Base-by-base conservation (phyloP, 2,329 filamentous ascomycete genomes). In the Aspergillus hortae region DNA sequence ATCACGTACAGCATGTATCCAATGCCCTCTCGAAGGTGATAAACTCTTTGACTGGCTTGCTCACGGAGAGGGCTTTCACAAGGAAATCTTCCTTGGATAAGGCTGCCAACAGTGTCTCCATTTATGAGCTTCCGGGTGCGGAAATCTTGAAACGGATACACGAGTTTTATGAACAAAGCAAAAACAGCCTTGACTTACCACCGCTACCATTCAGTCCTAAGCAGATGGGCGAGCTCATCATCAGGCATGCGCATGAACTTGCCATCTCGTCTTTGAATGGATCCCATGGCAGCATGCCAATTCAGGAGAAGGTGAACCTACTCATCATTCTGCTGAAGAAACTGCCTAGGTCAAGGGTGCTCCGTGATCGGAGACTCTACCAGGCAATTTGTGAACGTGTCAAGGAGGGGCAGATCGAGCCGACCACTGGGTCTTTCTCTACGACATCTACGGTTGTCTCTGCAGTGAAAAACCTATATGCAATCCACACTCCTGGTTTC, bases 141-240 rank as follows among this genome's bases (percentile, higher is more conserved):
- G 64, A 85, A 35, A 70, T 88, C 10, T 68, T 88, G 43, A 80
- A 80, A 55, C 81, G 72, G 53, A 83, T 90, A 47, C 80, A 77
- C 59, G 72, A 74, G 9, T 91, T 90, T 62, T 91, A 91, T 66
- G 76, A 85, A 32, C 77, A 82, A 54, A 85, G 88, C 54, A 87
- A 89, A 66, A 86, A 85, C 40, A 89, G 83, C 57, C 72, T 88
- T 17, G 87, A 90, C 53, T 78, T 80, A 33, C 77, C 78, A 6
- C 68, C 78, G 4, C 74, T 82, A 3, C 88, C 88, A 4, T 86
- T 88, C 58, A 69, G 75, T 9, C 69, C 80, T 5, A 72, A 73
- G 15, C 74, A 79, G 19, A 69, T 84, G 21, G 83, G 82, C n/a
- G 80, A 85, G 57, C 73, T 88, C 42, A 78, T 90, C 7, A 70